These are phyloP conservation scores for Pleurotus salmoneostramineus DNA, from an alignment of 768 basidiomycete genomes.

Conservation along the genomic window DNA sequence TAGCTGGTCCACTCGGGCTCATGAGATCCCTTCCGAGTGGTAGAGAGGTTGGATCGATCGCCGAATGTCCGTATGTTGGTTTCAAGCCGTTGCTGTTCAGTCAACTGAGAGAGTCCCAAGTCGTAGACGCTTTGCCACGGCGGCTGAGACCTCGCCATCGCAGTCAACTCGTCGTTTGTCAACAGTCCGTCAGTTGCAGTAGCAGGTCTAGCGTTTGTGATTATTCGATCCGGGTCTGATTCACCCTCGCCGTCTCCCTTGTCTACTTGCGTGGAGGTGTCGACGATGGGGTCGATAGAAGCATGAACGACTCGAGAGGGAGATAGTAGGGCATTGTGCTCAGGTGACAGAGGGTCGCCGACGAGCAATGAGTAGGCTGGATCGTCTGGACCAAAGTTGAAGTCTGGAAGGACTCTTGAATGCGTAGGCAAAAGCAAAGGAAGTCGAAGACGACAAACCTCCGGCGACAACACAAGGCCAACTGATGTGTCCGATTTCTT, in stretches of 20 bases:
- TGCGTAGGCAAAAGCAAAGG: background rate
- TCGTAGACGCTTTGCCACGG: constrained; percentile 66
- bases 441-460: constrained; percentile 43
- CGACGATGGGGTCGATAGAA: constrained; percentile 61
- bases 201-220: constrained; percentile 70
- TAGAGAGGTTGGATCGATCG: constrained; percentile 34
- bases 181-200: constrained; percentile 66
- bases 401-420: constrained; percentile 48
- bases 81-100: constrained; percentile 3
- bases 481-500: constrained; percentile 31
- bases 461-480: constrained; percentile 88
- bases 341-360: constrained; percentile 49
- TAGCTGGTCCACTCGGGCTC: constrained; percentile 90
- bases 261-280: constrained; percentile 17
- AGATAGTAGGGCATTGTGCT: constrained; percentile 49
- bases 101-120: constrained; percentile 34
- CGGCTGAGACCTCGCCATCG: constrained; percentile 35
- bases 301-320: constrained; percentile 70
- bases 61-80: constrained; percentile 43
- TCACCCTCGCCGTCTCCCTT: constrained; percentile 44
- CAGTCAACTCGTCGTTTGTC: constrained; percentile 47
- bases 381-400: constrained; percentile 85
- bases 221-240: constrained; percentile 67
- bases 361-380: constrained; percentile 77
- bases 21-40: constrained; percentile 45